phyloP scores from a whole-genome alignment of 2,329 filamentous ascomycete genomes.

The Colletotrichum lini region DNA sequence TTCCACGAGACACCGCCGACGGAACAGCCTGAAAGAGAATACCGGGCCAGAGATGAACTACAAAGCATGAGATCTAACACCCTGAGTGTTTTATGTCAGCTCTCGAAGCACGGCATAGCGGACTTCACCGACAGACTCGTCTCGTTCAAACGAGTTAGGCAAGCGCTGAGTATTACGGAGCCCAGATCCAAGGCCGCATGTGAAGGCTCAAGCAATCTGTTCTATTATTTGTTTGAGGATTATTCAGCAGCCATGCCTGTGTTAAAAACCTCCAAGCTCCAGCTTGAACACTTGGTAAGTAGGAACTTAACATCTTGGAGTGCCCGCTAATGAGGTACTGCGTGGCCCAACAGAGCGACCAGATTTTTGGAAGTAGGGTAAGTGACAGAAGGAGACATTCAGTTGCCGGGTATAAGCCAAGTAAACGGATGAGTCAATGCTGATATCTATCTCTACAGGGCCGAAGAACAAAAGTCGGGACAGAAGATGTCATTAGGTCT shows the following conservation, averaged over 20 bases:
- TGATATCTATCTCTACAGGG: slow-evolving; percentile 29
- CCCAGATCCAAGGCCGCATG: not conserved
- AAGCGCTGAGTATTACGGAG: slow-evolving; percentile 45
- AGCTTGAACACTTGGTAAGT: slow-evolving; percentile 49
- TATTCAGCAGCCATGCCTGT: slow-evolving; percentile 72
- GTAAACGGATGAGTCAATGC: not conserved
- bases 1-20: slow-evolving; percentile 72
- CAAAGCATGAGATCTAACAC: slow-evolving; percentile 56
- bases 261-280: slow-evolving; percentile 62
- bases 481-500: slow-evolving; percentile 67
- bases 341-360: slow-evolving; percentile 48
- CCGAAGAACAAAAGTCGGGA: slow-evolving; percentile 52
- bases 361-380: slow-evolving; percentile 54
- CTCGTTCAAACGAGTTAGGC: slow-evolving; percentile 57
- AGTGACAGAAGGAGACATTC: slow-evolving; percentile 47
- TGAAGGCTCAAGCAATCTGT: slow-evolving; percentile 49
- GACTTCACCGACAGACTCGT: slow-evolving; percentile 56
- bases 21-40: slow-evolving; percentile 45
- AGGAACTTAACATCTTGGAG: not conserved
- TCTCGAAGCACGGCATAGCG: slow-evolving; percentile 56
- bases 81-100: slow-evolving; percentile 54
- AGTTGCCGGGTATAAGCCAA: not conserved
- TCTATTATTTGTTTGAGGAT: slow-evolving; percentile 78
- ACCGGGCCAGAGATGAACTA: slow-evolving; percentile 50
- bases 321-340: not conserved